Evolutionary conservation across 1,139 yeast species (phyloP).

Genomic region (Yamadazyma jaroonii): DNA sequence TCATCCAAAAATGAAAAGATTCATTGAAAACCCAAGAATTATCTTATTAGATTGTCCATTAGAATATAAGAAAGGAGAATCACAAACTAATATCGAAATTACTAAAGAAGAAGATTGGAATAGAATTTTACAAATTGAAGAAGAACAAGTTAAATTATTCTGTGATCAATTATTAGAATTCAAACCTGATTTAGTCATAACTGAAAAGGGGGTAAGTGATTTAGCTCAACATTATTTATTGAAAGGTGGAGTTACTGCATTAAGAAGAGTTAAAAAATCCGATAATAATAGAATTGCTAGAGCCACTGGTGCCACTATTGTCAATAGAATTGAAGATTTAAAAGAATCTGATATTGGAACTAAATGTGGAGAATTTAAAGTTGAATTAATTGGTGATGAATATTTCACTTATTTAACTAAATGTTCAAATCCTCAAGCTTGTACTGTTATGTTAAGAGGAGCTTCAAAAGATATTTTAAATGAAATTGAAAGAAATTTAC

Average conservation of each 20-base stretch:
- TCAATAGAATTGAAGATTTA: constrained; percentile 91
- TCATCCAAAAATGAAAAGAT: constrained; percentile 95
- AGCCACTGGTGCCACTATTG: constrained; percentile 97
- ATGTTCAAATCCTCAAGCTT: constrained; percentile 86
- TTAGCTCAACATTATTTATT: constrained; percentile 94
- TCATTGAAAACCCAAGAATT: constrained; percentile 83
- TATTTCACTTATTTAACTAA: constrained; percentile 84
- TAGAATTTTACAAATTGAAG: constrained; percentile 89
- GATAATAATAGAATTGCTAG: constrained; percentile 97
- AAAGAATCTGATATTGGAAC: constrained; percentile 89
- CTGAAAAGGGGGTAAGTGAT: constrained; percentile 98
- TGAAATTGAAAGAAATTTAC: constrained; percentile 95
- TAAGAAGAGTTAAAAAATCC: constrained; percentile 93
- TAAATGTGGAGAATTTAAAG: constrained; percentile 85
- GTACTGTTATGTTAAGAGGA: constrained; percentile 90
- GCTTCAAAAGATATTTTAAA: constrained; percentile 95
- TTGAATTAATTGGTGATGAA: constrained; percentile 96
- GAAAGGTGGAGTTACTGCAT: constrained; percentile 89
- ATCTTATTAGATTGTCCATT: constrained; percentile 92
- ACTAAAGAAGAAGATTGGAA: constrained; percentile 97
- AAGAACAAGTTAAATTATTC: constrained; percentile 87
- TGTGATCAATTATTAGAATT: constrained; percentile 83
- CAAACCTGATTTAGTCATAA: constrained; percentile 91
- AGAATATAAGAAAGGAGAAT: constrained; percentile 98
- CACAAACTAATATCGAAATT: constrained; percentile 96